Evolutionary conservation across 768 basidiomycete species (phyloP).

Genomic region (Mycena rosella): DNA sequence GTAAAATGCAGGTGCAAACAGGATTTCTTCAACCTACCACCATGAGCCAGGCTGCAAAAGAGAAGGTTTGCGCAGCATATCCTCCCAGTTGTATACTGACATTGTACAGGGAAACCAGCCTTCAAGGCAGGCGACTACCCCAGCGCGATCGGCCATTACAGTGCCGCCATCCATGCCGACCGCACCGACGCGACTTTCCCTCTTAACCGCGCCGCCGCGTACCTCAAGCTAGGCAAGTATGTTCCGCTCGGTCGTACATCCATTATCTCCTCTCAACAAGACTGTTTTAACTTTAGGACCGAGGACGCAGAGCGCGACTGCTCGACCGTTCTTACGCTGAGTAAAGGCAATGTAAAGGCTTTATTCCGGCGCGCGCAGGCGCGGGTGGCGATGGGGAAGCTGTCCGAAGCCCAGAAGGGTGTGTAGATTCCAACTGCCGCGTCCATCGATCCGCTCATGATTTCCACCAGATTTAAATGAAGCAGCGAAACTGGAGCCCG

Average conservation of each 20-base stretch:
- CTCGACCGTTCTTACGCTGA: constrained; percentile 68
- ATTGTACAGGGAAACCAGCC: constrained; percentile 81
- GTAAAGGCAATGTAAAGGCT: constrained; percentile 78
- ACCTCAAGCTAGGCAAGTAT: constrained; percentile 95
- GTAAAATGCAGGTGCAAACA: not conserved
- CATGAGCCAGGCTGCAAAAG: constrained; percentile 52
- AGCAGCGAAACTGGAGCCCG: constrained; percentile 72
- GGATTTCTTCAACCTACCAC: not conserved
- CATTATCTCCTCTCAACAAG: constrained; percentile 32
- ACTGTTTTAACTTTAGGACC: constrained; percentile 57
- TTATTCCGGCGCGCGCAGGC: constrained; percentile 86
- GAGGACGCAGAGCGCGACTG: constrained; percentile 90
- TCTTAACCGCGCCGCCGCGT: constrained; percentile 91
- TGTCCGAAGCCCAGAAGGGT: constrained; percentile 76
- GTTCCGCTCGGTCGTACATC: constrained; percentile 48
- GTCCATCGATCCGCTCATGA: not conserved
- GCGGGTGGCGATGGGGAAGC: constrained; percentile 63
- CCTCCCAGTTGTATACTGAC: not conserved
- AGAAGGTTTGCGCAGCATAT: constrained; percentile 23
- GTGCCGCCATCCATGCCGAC: constrained; percentile 82
- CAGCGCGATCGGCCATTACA: constrained; percentile 88
- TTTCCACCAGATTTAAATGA: constrained; percentile 67
- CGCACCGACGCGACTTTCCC: constrained; percentile 79
- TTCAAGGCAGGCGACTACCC: constrained; percentile 88
- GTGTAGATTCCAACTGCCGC: constrained; percentile 31